Conservation (phyloP, 345 rosid species). For the Moricandia moricandioides region DNA sequence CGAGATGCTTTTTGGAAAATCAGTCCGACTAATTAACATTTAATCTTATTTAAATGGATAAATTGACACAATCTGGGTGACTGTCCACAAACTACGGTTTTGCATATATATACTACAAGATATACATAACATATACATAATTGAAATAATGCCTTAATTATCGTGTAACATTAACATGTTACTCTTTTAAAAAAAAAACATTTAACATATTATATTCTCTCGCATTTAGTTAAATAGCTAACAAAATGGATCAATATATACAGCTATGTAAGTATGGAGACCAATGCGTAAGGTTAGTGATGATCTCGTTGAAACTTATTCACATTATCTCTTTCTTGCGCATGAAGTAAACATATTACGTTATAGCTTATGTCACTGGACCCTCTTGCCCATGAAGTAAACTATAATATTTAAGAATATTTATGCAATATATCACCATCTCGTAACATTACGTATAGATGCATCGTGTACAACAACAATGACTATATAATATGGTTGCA, state of each 20-base stretch:
- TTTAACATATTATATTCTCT: too few relatives aligned
- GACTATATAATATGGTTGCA: background rate
- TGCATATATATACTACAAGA: background rate
- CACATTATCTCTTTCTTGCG: slow-evolving; percentile 8
- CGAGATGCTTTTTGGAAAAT: too few relatives aligned
- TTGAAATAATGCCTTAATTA: too few relatives aligned
- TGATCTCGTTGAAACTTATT: slow-evolving; percentile 15
- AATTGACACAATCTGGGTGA: background rate
- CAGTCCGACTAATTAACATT: too few relatives aligned
- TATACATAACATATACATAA: background rate
- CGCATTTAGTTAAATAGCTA: too few relatives aligned
- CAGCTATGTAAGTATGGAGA: background rate
- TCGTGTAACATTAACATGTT: too few relatives aligned
- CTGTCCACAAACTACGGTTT: background rate
- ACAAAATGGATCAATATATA: too few relatives aligned
- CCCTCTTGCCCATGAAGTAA: background rate
- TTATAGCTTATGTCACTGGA: slow-evolving; percentile 22
- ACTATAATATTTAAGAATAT: background rate
- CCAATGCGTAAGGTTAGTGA: slow-evolving; percentile 18
- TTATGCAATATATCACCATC: slow-evolving; percentile 10
- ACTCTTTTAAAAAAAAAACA: too few relatives aligned
- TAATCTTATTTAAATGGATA: too few relatives aligned
- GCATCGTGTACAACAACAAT: background rate
- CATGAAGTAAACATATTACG: slow-evolving; percentile 16
- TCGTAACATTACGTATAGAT: background rate